Evolutionary conservation across 306 rosid genomes (phyloP), one percentile per base, ranked within the genome.

Genomic region (Chamaecrista fasciculata): DNA sequence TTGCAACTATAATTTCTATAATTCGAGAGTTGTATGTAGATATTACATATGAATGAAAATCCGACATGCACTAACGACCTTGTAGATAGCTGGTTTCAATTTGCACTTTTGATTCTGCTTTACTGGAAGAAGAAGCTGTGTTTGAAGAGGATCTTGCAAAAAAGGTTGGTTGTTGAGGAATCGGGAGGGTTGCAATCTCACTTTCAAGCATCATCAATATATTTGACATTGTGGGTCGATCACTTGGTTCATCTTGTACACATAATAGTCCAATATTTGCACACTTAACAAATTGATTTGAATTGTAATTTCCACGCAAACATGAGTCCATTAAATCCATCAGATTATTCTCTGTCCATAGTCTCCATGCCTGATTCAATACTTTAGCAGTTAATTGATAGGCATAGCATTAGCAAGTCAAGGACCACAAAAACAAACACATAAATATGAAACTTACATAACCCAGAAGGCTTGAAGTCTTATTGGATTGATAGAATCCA

Each of bases 241-340:
- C 87, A 43, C 16, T 24, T 0, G 86, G 87, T 23, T 84, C 87
- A 34, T 87, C 87, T 70, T 87, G 89, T 15, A 76, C 79, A 16
- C 92, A 84, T 25, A 82, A 28, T 1, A 87, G 78, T 3, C 79
- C 87, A 39, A 81, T 11, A 4, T 10, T 60, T 3, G 82, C 84
- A 44, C 82, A 86, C 71, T 44, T 86, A 0, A 62, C 1, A 5
- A 84, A 84, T 64, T 80, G 60, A 25, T 24, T 44, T 37, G 25
- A 14, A 11, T 75, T 14, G 69, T 69, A 82, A 39, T 67, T 67
- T 76, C 75, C 85, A 16, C 29, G 6, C 21, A 84, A 0, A 26
- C 57, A 37, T 18, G n/a, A 34, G 47, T 84, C 87, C 87, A 75
- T 73, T 20, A 83, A 52, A 58, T 84, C 86, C 58, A 69, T 25